phyloP scores from a whole-genome alignment of 2,329 filamentous ascomycete genomes.

The Alternaria brassicae region DNA sequence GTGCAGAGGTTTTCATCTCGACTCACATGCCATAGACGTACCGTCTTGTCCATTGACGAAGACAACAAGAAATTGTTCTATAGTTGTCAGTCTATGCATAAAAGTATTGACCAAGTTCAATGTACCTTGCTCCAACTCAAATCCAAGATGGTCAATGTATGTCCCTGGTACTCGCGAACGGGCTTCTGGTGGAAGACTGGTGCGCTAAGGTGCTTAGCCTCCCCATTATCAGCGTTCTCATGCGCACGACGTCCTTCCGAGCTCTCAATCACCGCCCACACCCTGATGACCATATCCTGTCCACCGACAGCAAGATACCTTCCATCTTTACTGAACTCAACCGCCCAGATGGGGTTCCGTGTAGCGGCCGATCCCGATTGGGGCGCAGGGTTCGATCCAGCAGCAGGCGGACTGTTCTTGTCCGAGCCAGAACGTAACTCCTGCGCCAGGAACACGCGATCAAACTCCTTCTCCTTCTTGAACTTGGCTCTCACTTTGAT shows the following conservation, averaged over 20 bases:
- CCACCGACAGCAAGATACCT: conserved; percentile 91
- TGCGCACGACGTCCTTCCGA: conserved; percentile 77
- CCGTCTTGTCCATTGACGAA: conserved; percentile 97
- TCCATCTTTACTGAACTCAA: conserved; percentile 92
- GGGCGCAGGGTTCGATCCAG: conserved; percentile 36
- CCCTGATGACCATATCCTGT: conserved; percentile 81
- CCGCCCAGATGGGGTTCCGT: conserved; percentile 82
- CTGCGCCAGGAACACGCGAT: conserved; percentile 89
- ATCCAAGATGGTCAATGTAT: conserved; percentile 85
- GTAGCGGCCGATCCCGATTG: conserved; percentile 44
- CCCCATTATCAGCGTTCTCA: conserved; percentile 71
- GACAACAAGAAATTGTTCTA: conserved; percentile 93
- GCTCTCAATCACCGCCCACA: conserved; percentile 88
- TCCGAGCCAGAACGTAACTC: conserved; percentile 71
- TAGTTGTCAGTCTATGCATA: background rate
- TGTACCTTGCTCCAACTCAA: conserved; percentile 90
- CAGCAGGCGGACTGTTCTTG: conserved; percentile 38
- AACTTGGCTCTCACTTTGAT: conserved; percentile 83
- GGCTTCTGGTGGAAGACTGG: conserved; percentile 87
- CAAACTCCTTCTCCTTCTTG: conserved; percentile 83
- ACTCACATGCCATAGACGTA: conserved; percentile 90
- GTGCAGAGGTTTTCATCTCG: conserved; percentile 86
- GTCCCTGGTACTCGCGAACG: conserved; percentile 79
- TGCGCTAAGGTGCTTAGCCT: conserved; percentile 75
- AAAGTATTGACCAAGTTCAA: background rate